Percentiles rank a stretch among this genome's conserved stretches.
phyloP scores from a whole-genome alignment of 2,329 filamentous ascomycete genomes.

The Talaromyces sp. region DNA sequence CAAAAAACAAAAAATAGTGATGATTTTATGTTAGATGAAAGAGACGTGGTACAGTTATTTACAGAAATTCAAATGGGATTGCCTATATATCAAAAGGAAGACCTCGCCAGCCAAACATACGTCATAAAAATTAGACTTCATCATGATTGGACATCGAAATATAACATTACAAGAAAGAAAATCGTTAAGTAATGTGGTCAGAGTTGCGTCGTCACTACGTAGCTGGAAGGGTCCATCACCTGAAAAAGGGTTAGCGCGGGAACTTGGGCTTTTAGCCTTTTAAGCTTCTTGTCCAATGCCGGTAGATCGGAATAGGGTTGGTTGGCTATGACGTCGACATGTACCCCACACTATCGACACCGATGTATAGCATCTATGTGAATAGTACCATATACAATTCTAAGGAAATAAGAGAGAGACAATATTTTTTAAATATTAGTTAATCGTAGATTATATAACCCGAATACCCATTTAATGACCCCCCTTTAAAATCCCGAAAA shows the following conservation, averaged over 20 bases:
- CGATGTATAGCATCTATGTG: too few species aligned
- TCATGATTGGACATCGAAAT: not conserved
- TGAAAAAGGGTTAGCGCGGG: not conserved
- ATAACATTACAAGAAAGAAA: not conserved
- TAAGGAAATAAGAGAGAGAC: too few species aligned
- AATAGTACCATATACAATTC: too few species aligned
- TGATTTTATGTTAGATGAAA: not conserved
- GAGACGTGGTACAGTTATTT: not conserved
- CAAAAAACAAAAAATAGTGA: not conserved
- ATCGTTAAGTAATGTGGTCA: not conserved
- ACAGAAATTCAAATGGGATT: not conserved
- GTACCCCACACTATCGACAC: not conserved
- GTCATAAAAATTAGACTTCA: not conserved
- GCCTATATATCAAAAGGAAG: not conserved
- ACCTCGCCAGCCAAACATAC: not conserved
- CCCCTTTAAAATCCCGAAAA: not conserved
- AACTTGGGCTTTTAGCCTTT: not conserved
- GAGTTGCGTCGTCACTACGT: constrained; percentile 11
- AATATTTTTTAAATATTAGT: not conserved
- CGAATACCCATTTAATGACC: not conserved
- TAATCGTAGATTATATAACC: not conserved
- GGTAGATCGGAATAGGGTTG: not conserved
- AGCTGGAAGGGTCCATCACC: not conserved
- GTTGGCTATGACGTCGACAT: not conserved
- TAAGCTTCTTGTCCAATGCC: not conserved